Evolutionary conservation across 179 eudicot species (phyloP).

Genomic region (Corrigiola litoralis): DNA sequence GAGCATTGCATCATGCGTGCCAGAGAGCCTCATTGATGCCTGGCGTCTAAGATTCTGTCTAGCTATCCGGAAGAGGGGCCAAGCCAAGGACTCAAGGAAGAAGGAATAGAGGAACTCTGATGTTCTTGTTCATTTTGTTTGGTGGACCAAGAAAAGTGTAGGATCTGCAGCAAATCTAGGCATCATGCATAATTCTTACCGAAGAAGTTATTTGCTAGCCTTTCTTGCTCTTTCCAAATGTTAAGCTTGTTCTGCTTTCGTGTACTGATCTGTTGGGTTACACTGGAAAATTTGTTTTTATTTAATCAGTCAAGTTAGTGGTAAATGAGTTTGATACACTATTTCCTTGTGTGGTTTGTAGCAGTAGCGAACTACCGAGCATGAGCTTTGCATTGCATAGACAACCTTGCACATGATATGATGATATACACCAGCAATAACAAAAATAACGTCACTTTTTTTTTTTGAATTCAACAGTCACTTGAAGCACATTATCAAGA

Average conservation of each 20-base stretch:
- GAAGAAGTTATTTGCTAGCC: neutral
- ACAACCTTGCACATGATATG: no score
- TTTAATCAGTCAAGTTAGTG: neutral
- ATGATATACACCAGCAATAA: no score
- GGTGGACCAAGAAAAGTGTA: neutral
- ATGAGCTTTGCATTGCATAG: no score
- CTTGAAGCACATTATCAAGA: no score
- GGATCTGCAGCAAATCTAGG: neutral
- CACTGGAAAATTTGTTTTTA: neutral
- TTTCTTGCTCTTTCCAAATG: neutral
- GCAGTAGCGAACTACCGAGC: no score
- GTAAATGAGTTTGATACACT: no score
- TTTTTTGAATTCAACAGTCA: no score
- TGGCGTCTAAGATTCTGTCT: constrained; percentile 74
- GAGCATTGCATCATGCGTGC: constrained; percentile 56
- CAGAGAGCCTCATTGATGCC: constrained; percentile 58
- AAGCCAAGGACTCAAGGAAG: constrained; percentile 79
- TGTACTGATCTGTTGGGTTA: neutral
- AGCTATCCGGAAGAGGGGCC: constrained; percentile 74
- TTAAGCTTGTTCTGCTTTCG: neutral
- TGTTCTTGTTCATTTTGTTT: neutral
- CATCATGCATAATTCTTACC: constrained; percentile 6
- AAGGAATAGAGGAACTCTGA: constrained; percentile 35
- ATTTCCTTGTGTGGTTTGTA: no score
- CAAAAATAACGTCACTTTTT: no score